These are phyloP conservation scores for Hippophae tibetana DNA, from an alignment of 306 rosid species.

Conservation along the genomic window DNA sequence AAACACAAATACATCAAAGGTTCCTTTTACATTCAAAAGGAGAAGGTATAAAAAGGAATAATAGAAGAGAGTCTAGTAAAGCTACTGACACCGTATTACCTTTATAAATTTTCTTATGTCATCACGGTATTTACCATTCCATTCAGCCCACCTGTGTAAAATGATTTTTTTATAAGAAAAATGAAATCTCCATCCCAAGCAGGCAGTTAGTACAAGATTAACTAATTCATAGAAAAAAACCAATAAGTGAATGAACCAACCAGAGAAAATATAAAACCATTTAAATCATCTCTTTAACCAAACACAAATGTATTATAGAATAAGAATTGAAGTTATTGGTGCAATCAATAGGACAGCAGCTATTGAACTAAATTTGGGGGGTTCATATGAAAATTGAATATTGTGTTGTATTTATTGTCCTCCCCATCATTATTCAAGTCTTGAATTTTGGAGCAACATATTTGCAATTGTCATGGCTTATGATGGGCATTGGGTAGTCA, in stretches of 20 bases:
- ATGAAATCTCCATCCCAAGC: not conserved
- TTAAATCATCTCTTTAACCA: too few species aligned
- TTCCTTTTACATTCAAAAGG: not conserved
- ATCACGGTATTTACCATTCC: conserved; percentile 94
- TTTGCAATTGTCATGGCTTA: too few species aligned
- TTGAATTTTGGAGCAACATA: too few species aligned
- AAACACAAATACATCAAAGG: not conserved
- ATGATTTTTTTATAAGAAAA: conserved; percentile 16
- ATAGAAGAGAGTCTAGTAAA: not conserved
- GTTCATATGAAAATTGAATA: too few species aligned
- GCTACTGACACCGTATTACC: conserved; percentile 36
- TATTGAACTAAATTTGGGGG: too few species aligned
- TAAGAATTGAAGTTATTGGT: too few species aligned
- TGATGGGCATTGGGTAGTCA: too few species aligned
- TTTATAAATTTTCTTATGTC: conserved; percentile 79
- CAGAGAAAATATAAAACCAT: too few species aligned
- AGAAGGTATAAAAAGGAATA: not conserved
- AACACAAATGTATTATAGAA: too few species aligned
- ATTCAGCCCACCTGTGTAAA: conserved; percentile 90
- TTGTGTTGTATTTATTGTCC: too few species aligned
- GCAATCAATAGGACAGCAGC: too few species aligned
- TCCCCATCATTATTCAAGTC: too few species aligned
- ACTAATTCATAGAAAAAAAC: not conserved
- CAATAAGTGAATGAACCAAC: not conserved
- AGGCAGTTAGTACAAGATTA: not conserved